Conservation (phyloP, 2,329 filamentous ascomycete genomes). For the Trichoderma oligosporum region DNA sequence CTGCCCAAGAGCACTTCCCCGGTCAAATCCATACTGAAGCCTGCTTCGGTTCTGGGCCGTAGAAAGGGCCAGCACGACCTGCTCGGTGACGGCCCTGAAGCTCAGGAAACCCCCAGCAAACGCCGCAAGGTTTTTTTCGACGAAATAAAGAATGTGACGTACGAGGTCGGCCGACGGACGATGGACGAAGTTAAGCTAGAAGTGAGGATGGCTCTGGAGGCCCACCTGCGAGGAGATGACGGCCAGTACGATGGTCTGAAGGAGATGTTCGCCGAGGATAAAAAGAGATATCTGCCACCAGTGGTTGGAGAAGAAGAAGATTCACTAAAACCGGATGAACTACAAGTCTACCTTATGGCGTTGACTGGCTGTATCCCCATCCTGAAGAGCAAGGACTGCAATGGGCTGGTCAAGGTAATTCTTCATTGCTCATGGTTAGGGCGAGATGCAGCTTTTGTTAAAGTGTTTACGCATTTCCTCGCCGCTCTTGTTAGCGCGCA, state of each 20-base stretch:
- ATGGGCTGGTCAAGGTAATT: conserved; percentile 55
- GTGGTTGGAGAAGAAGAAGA: conserved; percentile 46
- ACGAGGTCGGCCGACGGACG: conserved; percentile 51
- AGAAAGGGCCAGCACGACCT: conserved; percentile 43
- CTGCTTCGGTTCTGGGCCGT: conserved; percentile 43
- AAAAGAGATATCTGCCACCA: conserved; percentile 38
- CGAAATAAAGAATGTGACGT: conserved; percentile 53
- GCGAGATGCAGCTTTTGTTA: conserved; percentile 61
- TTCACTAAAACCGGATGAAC: conserved; percentile 50
- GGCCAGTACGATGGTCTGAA: conserved; percentile 60
- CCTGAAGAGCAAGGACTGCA: conserved; percentile 55
- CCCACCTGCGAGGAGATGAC: conserved; percentile 54
- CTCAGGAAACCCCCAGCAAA: conserved; percentile 46
- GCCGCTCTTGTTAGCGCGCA: conserved; percentile 77
- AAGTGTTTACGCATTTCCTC: conserved; percentile 64
- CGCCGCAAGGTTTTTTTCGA: conserved; percentile 57
- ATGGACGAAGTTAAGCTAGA: conserved; percentile 54
- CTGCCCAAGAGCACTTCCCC: conserved; percentile 37
- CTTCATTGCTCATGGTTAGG: conserved; percentile 63
- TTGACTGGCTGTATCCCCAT: conserved; percentile 59
- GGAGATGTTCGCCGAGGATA: conserved; percentile 53
- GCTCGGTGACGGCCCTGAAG: conserved; percentile 38
- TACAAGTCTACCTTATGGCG: conserved; percentile 60
- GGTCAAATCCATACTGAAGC: conserved; percentile 53
- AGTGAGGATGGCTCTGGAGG: conserved; percentile 54